A percentile compares a stretch with the other conserved stretches of the same genome.
These are phyloP conservation scores for Buxus sempervirens DNA, from an alignment of 164 flowering plant species.

Conservation along the genomic window DNA sequence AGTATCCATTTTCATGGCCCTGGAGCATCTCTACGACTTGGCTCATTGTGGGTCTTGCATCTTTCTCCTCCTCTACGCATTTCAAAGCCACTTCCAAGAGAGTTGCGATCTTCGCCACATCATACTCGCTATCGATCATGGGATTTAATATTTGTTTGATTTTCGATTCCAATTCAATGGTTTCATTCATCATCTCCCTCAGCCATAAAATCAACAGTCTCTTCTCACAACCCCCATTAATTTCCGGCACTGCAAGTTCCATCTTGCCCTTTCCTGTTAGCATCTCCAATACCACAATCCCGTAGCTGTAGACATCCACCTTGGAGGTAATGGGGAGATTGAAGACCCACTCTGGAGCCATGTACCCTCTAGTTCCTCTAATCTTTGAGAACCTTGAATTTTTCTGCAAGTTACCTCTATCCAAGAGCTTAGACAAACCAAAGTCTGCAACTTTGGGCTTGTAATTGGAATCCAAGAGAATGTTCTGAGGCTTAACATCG, in stretches of 20 bases:
- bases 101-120: slow-evolving; percentile 16
- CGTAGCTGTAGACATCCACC: slow-evolving; percentile 46
- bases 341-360: slow-evolving; percentile 46
- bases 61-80: slow-evolving; percentile 27
- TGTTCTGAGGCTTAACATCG: slow-evolving; percentile 36
- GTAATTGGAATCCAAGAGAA: slow-evolving; percentile 24
- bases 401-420: slow-evolving; percentile 9
- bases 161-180: not conserved
- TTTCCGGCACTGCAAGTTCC: not conserved
- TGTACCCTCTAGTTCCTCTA: slow-evolving; percentile 47
- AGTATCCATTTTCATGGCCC: not conserved
- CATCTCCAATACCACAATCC: slow-evolving; percentile 37
- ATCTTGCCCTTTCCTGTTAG: slow-evolving; percentile 24
- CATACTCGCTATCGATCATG: slow-evolving; percentile 7
- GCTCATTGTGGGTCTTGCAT: slow-evolving; percentile 36
- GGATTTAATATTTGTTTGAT: slow-evolving; percentile 18
- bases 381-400: slow-evolving; percentile 23
- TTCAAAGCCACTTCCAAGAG: slow-evolving; percentile 24
- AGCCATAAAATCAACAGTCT: slow-evolving; percentile 20
- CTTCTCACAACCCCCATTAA: not conserved
- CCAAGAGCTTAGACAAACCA: slow-evolving; percentile 27
- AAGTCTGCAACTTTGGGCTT: slow-evolving; percentile 37
- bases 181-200: slow-evolving; percentile 16
- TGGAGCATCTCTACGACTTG: slow-evolving; percentile 31
- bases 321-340: slow-evolving; percentile 32